A percentile compares a stretch with the other conserved stretches of the same genome.
Conservation (phyloP, 1,139 yeast species). For the Tardiomyces blankii region DNA sequence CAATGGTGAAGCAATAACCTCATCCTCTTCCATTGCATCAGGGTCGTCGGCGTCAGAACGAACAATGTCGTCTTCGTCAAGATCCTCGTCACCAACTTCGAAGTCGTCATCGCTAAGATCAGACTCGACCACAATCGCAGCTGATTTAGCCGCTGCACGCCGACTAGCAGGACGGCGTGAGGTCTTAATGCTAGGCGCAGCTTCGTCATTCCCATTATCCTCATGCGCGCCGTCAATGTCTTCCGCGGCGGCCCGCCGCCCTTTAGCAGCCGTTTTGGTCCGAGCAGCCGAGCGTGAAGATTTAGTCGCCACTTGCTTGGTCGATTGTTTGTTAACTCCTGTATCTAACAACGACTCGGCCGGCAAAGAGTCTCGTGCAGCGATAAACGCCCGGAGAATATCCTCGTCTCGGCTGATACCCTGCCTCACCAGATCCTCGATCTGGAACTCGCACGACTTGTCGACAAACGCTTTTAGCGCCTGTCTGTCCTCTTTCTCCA, state of each 20-base stretch:
- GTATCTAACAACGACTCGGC: not conserved
- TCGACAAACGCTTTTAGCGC: slow-evolving; percentile 62
- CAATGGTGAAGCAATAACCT: not conserved
- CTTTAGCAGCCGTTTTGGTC: no score
- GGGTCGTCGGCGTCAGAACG: slow-evolving; percentile 1
- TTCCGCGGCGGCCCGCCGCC: no score
- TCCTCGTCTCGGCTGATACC: slow-evolving; percentile 28
- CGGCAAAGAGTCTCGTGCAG: not conserved
- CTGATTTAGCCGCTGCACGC: not conserved
- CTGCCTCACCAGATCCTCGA: slow-evolving; percentile 40
- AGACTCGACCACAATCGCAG: slow-evolving; percentile 2
- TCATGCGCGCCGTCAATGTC: no score
- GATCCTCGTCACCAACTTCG: slow-evolving; percentile 3
- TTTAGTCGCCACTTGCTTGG: not conserved
- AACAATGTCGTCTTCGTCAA: slow-evolving; percentile 3
- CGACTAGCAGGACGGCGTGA: not conserved
- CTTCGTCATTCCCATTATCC: no score
- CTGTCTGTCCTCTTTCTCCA: slow-evolving; percentile 73
- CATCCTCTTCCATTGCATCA: not conserved
- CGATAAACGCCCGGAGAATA: slow-evolving; percentile 8
- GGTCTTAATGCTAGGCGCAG: no score
- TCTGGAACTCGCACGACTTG: slow-evolving; percentile 51
- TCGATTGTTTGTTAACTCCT: not conserved
- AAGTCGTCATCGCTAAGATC: slow-evolving; percentile 1
- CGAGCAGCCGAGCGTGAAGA: not conserved